Base-by-base conservation (phyloP, 352 stramenopile genomes). In the Phytophthora syringae region DNA sequence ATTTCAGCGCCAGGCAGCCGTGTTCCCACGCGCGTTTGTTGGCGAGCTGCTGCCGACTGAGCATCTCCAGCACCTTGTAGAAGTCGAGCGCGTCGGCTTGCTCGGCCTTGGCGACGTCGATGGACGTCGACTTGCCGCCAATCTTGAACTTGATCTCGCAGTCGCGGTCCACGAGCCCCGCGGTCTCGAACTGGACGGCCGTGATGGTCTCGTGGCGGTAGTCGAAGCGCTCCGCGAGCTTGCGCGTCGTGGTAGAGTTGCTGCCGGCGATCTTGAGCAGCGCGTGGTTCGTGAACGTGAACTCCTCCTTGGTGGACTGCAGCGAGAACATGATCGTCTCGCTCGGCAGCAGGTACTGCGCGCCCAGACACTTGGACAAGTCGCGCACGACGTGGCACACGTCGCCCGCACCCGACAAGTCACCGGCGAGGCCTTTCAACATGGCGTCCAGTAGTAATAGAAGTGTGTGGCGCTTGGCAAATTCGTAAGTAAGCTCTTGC, bases 81-180 rank as follows among this genome's bases (percentile, higher is more conserved):
- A 84, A 82, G 32, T 79, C 57, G 9, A 60, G 51, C 7, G 67
- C 70, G 1, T 67, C 58, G 12, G 48, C 48, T 27, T 78, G 60
- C 15, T 89, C 74, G 13, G 67, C 69, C 51, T 82, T 84, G 37
- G 69, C 74, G 10, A 89, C 63, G 52, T 86, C 78, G 15, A 89
- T 85, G 6, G 79, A 89, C 30, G 85, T 50, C 2, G 40, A 25
- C 48, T 81, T 69, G 39, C 47, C 36, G 7, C 74, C 78, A 21
- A 85, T 80, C 2, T 57, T 44, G 47, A 89, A 88, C 62, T 86
- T 88, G 63, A 89, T 76, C 61, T 87, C 78, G 47, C 76, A 82
- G 60, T 87, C 78, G 32, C 75, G 78, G 44, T 87, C 78, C 3
- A 79, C 76, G 22, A 72, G 67, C 20, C 78, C 78, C 18, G 75